Evolutionary conservation across 768 basidiomycete genomes (phyloP).

Genomic region (Strobilomyces confusus): DNA sequence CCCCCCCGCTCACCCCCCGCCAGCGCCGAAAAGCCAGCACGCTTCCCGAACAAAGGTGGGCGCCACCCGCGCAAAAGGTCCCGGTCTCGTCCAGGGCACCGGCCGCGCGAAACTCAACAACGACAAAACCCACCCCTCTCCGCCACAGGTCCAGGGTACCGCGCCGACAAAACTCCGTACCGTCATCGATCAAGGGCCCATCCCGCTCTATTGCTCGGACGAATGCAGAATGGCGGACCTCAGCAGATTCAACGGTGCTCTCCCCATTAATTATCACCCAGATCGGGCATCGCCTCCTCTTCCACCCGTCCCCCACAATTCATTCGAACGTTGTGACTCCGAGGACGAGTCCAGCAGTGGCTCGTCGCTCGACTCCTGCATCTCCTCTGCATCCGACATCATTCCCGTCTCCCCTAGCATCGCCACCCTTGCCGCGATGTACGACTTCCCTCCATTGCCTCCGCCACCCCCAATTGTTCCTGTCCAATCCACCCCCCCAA

Average conservation of each 20-base stretch:
- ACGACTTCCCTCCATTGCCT: conserved; percentile 51
- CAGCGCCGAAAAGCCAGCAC: conserved; percentile 30
- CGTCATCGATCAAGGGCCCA: conserved; percentile 77
- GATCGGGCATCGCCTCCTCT: conserved; percentile 38
- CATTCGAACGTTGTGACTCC: conserved; percentile 32
- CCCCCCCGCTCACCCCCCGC: conserved; percentile 5
- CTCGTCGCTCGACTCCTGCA: conserved; percentile 36
- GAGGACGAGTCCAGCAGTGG: conserved; percentile 41
- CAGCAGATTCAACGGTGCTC: conserved; percentile 35
- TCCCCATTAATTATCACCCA: conserved; percentile 48
- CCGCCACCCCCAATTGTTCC: conserved; percentile 44
- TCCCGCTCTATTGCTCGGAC: conserved; percentile 81
- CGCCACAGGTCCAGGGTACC: conserved; percentile 23
- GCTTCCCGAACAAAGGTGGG: conserved; percentile 35
- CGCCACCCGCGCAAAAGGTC: conserved; percentile 35
- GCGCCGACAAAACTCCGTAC: conserved; percentile 50
- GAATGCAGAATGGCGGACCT: conserved; percentile 65
- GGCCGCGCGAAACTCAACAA: conserved; percentile 59
- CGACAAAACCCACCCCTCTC: conserved; percentile 17
- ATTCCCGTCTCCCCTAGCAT: conserved; percentile 29
- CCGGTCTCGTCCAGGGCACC: conserved; percentile 39
- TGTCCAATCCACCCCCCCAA: conserved; percentile 16
- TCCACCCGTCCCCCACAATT: conserved; percentile 40
- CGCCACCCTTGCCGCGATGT: conserved; percentile 36
- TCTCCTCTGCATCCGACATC: conserved; percentile 24